phyloP scores from a whole-genome alignment of 345 rosid species.

The Eucalyptus pumila region DNA sequence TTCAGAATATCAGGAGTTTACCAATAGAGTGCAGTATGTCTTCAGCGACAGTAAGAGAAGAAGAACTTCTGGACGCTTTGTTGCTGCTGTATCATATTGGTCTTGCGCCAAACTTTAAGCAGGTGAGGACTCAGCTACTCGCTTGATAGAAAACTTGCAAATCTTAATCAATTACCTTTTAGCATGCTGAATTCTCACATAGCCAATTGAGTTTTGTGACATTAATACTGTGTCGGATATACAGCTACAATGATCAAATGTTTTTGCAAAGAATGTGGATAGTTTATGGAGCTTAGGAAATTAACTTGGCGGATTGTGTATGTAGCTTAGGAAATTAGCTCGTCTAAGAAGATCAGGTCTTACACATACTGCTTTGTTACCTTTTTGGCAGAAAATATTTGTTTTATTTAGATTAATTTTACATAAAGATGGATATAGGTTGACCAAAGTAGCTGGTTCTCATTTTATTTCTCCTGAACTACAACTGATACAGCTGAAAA shows the following conservation, averaged over 20 bases:
- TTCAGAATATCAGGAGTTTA: conserved; percentile 34
- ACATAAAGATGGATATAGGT: neutral
- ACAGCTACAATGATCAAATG: neutral
- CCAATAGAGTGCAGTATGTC: conserved; percentile 43
- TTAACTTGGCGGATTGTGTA: neutral
- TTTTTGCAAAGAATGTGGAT: neutral
- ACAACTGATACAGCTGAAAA: neutral
- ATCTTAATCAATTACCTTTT: neutral
- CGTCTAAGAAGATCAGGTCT: neutral
- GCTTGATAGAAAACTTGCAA: neutral
- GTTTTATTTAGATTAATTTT: neutral
- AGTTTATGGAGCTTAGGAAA: neutral
- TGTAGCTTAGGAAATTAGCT: neutral
- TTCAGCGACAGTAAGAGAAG: conserved; percentile 68
- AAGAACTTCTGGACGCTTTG: conserved; percentile 81
- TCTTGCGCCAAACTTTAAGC: conserved; percentile 94
- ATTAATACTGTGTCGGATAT: neutral
- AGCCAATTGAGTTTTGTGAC: neutral
- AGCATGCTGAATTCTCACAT: neutral
- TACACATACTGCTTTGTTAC: neutral
- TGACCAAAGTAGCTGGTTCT: neutral
- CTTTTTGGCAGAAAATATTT: neutral
- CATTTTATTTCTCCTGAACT: neutral
- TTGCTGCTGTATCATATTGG: conserved; percentile 76
- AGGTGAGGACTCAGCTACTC: conserved; percentile 28